phyloP scores from a whole-genome alignment of 768 basidiomycete genomes.

The Terana coerulea region DNA sequence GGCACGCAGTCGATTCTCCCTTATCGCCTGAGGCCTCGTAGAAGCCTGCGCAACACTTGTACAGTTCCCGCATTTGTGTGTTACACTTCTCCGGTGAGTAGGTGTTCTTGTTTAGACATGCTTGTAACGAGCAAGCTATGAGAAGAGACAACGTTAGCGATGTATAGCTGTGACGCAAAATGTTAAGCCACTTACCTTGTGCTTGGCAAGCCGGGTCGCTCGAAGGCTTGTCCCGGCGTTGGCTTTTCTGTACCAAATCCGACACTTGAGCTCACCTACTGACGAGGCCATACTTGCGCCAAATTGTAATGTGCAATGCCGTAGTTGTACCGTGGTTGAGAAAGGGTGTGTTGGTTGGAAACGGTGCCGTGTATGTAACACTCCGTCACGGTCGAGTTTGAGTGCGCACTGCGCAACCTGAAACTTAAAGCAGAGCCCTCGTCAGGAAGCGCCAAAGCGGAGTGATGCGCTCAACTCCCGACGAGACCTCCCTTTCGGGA shows the following conservation, averaged over 20 bases:
- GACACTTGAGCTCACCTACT: not conserved
- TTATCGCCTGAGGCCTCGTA: slow-evolving; percentile 40
- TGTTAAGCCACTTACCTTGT: slow-evolving; percentile 7
- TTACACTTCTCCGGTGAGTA: slow-evolving; percentile 64
- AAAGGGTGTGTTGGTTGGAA: not conserved
- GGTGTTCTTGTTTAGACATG: slow-evolving; percentile 60
- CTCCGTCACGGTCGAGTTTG: no score
- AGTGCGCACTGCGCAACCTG: no score
- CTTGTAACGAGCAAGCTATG: slow-evolving; percentile 60
- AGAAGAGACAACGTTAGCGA: not conserved
- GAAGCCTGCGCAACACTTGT: slow-evolving; percentile 58
- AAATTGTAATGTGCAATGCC: not conserved
- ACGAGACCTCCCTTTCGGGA: no score
- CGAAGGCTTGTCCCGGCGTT: not conserved
- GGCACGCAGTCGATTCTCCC: slow-evolving; percentile 59
- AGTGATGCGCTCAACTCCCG: no score
- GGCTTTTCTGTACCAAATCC: not conserved
- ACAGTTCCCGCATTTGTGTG: slow-evolving; percentile 46
- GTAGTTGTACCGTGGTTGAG: not conserved
- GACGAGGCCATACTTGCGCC: not conserved
- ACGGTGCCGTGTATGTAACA: not conserved
- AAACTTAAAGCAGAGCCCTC: no score
- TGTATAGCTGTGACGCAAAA: not conserved
- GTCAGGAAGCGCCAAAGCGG: no score
- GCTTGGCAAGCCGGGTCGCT: slow-evolving; percentile 9